Evolutionary conservation across 805 yeast genomes (phyloP).

Genomic region (Barnettozyma sp.): DNA sequence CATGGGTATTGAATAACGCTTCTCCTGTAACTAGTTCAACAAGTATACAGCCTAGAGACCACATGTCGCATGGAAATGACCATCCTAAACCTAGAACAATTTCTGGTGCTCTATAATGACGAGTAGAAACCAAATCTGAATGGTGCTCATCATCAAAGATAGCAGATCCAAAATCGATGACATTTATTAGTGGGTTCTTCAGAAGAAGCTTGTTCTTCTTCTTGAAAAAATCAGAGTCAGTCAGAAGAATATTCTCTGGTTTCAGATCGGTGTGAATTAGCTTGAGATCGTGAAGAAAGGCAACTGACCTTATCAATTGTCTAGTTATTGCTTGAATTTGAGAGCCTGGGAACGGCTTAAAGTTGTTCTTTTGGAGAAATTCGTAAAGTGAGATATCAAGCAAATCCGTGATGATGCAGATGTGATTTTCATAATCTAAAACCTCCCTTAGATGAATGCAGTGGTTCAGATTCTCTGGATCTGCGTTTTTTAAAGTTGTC

Average conservation of each 20-base stretch:
- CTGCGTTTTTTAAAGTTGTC: slow-evolving; percentile 60
- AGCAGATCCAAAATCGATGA: slow-evolving; percentile 97
- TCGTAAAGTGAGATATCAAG: slow-evolving; percentile 83
- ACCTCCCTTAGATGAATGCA: slow-evolving; percentile 86
- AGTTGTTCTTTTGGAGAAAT: slow-evolving; percentile 76
- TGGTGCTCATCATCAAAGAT: slow-evolving; percentile 92
- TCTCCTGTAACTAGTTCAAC: slow-evolving; percentile 92
- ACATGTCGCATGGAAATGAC: slow-evolving; percentile 94
- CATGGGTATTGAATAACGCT: slow-evolving; percentile 91
- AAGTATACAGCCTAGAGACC: slow-evolving; percentile 94
- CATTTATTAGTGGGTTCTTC: slow-evolving; percentile 72
- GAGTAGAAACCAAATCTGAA: slow-evolving; percentile 82
- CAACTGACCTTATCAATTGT: slow-evolving; percentile 79
- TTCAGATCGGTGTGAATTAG: slow-evolving; percentile 93
- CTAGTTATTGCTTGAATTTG: slow-evolving; percentile 86
- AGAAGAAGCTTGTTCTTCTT: slow-evolving; percentile 38
- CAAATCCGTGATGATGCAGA: slow-evolving; percentile 87
- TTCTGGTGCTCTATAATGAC: slow-evolving; percentile 97
- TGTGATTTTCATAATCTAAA: slow-evolving; percentile 88
- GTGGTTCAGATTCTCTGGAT: slow-evolving; percentile 56
- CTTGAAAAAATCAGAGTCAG: slow-evolving; percentile 20
- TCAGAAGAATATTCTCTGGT: slow-evolving; percentile 79
- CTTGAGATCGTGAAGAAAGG: slow-evolving; percentile 82
- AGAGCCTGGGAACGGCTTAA: slow-evolving; percentile 87
- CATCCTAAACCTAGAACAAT: slow-evolving; percentile 92